phyloP scores from a whole-genome alignment of 495 filamentous ascomycete species.

The Xylaria castorea region DNA sequence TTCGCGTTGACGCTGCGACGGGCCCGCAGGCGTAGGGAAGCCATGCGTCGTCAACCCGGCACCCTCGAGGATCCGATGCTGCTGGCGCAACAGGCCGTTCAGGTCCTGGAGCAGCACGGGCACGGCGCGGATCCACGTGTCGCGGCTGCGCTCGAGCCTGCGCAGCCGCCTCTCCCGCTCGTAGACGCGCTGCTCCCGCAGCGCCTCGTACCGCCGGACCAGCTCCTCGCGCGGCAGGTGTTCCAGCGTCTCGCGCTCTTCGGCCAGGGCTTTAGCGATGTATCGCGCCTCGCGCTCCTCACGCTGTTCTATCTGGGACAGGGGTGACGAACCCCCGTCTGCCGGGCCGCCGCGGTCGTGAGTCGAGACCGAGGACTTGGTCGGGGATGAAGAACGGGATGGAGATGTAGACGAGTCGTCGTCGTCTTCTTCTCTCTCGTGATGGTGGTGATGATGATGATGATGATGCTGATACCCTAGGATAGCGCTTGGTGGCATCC shows the following conservation, averaged over 20 bases:
- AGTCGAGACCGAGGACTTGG: constrained; percentile 28
- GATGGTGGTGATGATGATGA: constrained; percentile 19
- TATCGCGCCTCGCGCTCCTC: constrained; percentile 30
- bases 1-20: neutral
- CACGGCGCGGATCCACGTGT: constrained; percentile 41
- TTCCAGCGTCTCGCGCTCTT: constrained; percentile 29
- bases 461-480: neutral
- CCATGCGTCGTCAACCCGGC: neutral
- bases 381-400: constrained; percentile 21
- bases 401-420: constrained; percentile 12
- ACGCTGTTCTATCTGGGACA: constrained; percentile 25
- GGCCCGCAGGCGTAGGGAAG: neutral
- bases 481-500: too few species aligned
- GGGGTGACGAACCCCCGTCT: neutral
- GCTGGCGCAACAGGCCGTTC: constrained; percentile 33
- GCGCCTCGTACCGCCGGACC: constrained; percentile 40
- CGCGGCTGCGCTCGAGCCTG: constrained; percentile 41
- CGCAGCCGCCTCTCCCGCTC: constrained; percentile 47
- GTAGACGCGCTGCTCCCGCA: constrained; percentile 39
- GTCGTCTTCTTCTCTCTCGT: constrained; percentile 15
- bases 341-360: constrained; percentile 23
- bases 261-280: constrained; percentile 28
- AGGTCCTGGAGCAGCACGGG: constrained; percentile 44
- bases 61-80: constrained; percentile 26
- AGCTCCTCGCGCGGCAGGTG: constrained; percentile 36